These are phyloP conservation scores for Fusarium sambucinum DNA, from an alignment of 2,329 filamentous ascomycete genomes.

Conservation along the genomic window DNA sequence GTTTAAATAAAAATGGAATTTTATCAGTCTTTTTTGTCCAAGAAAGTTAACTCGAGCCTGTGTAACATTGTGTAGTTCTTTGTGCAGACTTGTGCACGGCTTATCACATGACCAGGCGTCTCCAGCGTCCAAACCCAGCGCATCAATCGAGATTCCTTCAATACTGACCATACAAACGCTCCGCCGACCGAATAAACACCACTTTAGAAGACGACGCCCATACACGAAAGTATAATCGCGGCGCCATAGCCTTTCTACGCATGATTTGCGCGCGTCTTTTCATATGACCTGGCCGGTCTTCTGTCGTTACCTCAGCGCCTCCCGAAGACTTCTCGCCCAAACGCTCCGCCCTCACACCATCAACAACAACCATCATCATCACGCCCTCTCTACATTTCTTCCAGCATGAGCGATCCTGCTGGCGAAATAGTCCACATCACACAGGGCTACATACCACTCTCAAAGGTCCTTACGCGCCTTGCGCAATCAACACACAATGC, in stretches of 20 bases:
- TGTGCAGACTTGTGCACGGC: constrained; percentile 43
- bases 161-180: constrained; percentile 5
- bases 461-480: constrained; percentile 79
- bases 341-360: constrained; percentile 27
- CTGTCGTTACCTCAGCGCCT: constrained; percentile 35
- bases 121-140: constrained; percentile 14
- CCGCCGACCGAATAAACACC: constrained; percentile 17
- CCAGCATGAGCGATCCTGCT: constrained; percentile 69
- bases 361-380: constrained; percentile 17
- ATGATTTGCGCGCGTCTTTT: constrained; percentile 32
- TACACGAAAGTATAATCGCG: neutral
- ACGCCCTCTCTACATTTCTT: constrained; percentile 45
- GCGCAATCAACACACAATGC: constrained; percentile 87
- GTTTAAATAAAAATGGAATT: neutral
- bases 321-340: constrained; percentile 25
- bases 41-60: neutral
- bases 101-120: constrained; percentile 36
- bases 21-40: neutral
- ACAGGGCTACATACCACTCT: constrained; percentile 80
- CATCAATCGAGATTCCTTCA: constrained; percentile 26
- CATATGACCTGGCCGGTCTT: constrained; percentile 50
- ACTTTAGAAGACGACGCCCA: neutral
- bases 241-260: constrained; percentile 7
- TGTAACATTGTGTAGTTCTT: neutral
- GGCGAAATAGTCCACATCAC: constrained; percentile 78